Evolutionary conservation across 164 flowering plant genomes (phyloP).

Genomic region (Chimonanthus salicifolius): DNA sequence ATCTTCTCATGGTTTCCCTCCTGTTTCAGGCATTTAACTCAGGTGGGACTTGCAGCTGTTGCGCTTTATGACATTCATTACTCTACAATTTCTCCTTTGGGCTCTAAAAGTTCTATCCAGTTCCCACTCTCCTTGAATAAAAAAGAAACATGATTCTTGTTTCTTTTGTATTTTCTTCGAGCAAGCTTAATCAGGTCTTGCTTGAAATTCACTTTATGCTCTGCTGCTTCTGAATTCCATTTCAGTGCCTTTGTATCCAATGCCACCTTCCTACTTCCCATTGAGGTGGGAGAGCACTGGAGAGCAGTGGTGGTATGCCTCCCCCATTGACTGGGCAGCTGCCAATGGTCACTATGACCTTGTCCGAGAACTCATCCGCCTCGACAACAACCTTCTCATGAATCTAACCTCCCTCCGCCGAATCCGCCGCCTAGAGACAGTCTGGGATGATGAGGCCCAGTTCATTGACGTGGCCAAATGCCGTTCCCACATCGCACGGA

Average conservation of each 20-base stretch:
- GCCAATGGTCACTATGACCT: constrained; percentile 81
- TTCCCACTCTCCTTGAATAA: neutral
- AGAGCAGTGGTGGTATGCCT: constrained; percentile 96
- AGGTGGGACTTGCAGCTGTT: no score
- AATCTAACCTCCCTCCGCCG: constrained; percentile 85
- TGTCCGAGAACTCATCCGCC: constrained; percentile 71
- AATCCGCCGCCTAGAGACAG: constrained; percentile 84
- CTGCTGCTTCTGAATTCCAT: neutral
- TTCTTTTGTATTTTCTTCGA: neutral
- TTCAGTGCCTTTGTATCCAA: neutral
- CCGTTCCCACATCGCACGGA: constrained; percentile 53
- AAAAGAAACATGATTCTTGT: neutral
- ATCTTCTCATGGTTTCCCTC: neutral
- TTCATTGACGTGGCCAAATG: constrained; percentile 53
- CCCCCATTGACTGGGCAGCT: constrained; percentile 87
- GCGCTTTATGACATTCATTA: neutral
- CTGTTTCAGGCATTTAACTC: no score
- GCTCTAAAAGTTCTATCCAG: neutral
- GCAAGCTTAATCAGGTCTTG: neutral
- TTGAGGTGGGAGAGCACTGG: constrained; percentile 96
- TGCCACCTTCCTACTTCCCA: constrained; percentile 67
- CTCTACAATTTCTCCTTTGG: neutral
- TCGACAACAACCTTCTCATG: constrained; percentile 80
- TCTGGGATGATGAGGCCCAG: constrained; percentile 80
- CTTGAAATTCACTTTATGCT: neutral